Evolutionary conservation across 2,329 filamentous ascomycete genomes (phyloP).

Genomic region (Colletotrichum coccodes): DNA sequence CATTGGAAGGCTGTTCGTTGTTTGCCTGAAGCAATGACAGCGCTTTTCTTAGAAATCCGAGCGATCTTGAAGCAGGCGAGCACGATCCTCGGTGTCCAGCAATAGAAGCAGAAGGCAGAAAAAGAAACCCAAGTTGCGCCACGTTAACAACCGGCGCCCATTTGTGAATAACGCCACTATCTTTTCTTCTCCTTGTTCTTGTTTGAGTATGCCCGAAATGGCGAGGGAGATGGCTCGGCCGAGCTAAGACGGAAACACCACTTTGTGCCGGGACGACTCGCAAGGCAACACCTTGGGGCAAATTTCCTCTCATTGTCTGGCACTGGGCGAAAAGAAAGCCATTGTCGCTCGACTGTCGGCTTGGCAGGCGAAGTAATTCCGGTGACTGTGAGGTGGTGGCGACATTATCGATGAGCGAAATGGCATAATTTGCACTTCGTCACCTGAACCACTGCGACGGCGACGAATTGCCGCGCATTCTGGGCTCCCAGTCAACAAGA

Average conservation of each 20-base stretch:
- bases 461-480: not conserved
- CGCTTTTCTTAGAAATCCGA: conserved; percentile 24
- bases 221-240: not conserved
- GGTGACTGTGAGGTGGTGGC: not conserved
- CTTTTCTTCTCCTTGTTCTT: not conserved
- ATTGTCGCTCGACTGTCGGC: conserved; percentile 1
- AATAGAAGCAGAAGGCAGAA: conserved; percentile 1
- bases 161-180: not conserved
- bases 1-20: not conserved
- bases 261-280: not conserved
- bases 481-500: not conserved
- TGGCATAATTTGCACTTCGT: not conserved
- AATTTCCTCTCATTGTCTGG: not conserved
- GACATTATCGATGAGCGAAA: not conserved
- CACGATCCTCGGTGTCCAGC: not conserved
- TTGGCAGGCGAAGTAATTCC: not conserved
- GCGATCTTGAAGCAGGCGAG: not conserved
- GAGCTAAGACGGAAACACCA: not conserved
- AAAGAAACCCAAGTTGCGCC: not conserved
- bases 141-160: not conserved
- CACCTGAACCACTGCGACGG: not conserved
- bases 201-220: not conserved
- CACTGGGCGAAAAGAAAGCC: conserved; percentile 4
- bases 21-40: conserved; percentile 26
- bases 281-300: conserved; percentile 28